phyloP scores from a whole-genome alignment of 2,329 filamentous ascomycete genomes.

The Colletotrichum australisinense region DNA sequence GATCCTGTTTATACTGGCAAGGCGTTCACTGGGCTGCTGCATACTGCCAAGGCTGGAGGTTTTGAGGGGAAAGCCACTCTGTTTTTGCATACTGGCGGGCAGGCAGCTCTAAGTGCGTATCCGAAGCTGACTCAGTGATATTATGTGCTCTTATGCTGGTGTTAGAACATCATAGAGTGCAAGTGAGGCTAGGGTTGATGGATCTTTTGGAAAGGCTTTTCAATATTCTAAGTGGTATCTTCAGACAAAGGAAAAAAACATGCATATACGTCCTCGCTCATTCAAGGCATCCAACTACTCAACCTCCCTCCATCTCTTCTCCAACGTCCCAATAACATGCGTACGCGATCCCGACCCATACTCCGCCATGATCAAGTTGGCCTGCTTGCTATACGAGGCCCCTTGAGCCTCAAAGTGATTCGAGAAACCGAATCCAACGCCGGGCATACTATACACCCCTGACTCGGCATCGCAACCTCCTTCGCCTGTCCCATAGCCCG shows the following conservation, averaged over 20 bases:
- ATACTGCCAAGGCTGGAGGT: conserved; percentile 18
- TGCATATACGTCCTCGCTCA: neutral
- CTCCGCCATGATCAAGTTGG: conserved; percentile 36
- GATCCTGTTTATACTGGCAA: conserved; percentile 35
- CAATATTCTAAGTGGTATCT: conserved; percentile 30
- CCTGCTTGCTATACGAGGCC: conserved; percentile 45
- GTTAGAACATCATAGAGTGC: neutral
- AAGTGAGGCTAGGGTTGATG: neutral
- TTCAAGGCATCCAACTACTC: conserved; percentile 39
- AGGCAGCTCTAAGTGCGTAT: conserved; percentile 31
- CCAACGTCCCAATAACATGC: conserved; percentile 43
- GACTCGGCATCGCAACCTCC: conserved; percentile 24
- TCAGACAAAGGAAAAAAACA: conserved; percentile 3
- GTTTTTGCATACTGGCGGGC: conserved; percentile 36
- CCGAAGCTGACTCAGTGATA: neutral
- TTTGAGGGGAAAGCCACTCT: conserved; percentile 14
- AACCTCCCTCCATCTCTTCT: conserved; percentile 48
- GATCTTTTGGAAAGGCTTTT: neutral
- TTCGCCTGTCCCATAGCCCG: conserved; percentile 38
- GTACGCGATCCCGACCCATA: conserved; percentile 29
- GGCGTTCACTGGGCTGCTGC: conserved; percentile 30
- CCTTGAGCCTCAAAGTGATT: conserved; percentile 44
- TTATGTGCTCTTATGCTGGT: neutral
- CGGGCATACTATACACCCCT: neutral
- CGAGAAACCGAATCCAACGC: conserved; percentile 44